A percentile compares a stretch with the other conserved stretches of the same genome.
phyloP scores from a whole-genome alignment of 306 rosid genomes.

The Quercus agrifolia region DNA sequence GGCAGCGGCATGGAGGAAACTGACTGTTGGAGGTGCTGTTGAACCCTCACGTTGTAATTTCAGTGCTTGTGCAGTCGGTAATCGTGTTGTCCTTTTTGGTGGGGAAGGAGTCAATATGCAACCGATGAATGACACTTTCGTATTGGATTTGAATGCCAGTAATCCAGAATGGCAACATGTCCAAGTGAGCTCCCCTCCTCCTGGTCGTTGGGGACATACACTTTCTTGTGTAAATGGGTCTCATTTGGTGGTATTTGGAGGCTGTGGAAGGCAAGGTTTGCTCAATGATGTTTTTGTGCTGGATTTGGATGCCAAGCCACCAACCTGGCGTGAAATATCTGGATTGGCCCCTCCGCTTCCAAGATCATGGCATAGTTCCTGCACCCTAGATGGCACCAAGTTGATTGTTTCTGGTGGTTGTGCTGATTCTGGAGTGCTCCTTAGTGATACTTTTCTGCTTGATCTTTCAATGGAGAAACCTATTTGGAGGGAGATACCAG shows the following conservation, averaged over 20 bases:
- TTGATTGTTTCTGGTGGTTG: conserved; percentile 99
- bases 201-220: conserved; percentile 99
- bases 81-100: conserved; percentile 94
- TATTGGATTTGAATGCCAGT: conserved; percentile 81
- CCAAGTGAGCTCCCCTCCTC: conserved; percentile 99
- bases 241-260: conserved; percentile 93
- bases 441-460: conserved; percentile 92
- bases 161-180: conserved; percentile 98
- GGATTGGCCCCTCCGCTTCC: conserved; percentile 99
- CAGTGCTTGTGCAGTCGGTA: conserved; percentile 98
- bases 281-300: conserved; percentile 95
- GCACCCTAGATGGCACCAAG: conserved; percentile 98
- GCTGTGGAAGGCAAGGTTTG: conserved; percentile 96
- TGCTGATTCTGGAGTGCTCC: conserved; percentile 97
- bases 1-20: conserved; percentile 98
- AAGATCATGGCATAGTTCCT: conserved; percentile 99
- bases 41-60: conserved; percentile 99
- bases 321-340: conserved; percentile 97
- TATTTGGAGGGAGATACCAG: conserved; percentile 96
- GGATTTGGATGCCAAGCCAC: conserved; percentile 93
- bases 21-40: conserved; percentile 88
- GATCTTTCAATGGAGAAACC: conserved; percentile 99
- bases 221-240: conserved; percentile 97
- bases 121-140: conserved; percentile 98
- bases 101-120: conserved; percentile 99